phyloP scores from a whole-genome alignment of 2,329 filamentous ascomycete species.

The Botrytis hyacinthi region DNA sequence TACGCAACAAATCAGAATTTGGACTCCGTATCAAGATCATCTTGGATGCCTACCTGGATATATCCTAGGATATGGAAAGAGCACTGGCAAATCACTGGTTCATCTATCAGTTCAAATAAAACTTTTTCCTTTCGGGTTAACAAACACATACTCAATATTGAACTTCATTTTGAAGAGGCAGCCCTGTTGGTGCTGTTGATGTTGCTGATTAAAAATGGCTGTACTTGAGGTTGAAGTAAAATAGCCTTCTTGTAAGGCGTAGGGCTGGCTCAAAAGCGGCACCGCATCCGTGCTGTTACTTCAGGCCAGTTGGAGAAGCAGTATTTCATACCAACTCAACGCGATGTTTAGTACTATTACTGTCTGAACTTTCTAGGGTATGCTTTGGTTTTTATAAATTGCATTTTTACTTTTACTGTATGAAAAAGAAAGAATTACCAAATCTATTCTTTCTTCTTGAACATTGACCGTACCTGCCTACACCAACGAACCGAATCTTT shows the following conservation, averaged over 20 bases:
- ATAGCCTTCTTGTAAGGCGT: slow-evolving; percentile 12
- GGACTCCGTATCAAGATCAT: background rate
- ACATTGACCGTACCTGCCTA: background rate
- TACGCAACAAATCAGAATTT: slow-evolving; percentile 46
- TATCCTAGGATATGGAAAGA: slow-evolving; percentile 73
- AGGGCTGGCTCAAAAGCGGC: slow-evolving; percentile 16
- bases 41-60: slow-evolving; percentile 51
- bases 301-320: background rate
- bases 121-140: background rate
- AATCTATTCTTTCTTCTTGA: background rate
- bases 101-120: slow-evolving; percentile 25
- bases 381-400: background rate
- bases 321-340: background rate
- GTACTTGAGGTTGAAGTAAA: slow-evolving; percentile 3
- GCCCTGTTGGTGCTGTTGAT: slow-evolving; percentile 11
- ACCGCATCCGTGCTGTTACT: slow-evolving; percentile 1
- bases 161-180: slow-evolving; percentile 63
- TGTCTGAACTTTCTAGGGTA: background rate
- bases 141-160: slow-evolving; percentile 63
- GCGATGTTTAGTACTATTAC: background rate
- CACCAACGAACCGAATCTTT: background rate
- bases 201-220: slow-evolving; percentile 6
- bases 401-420: background rate
- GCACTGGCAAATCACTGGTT: slow-evolving; percentile 61
- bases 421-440: background rate